Percentiles rank a stretch among this genome's conserved stretches.
Evolutionary conservation across 768 basidiomycete species (phyloP).

Genomic region (Dentipellis sp.): DNA sequence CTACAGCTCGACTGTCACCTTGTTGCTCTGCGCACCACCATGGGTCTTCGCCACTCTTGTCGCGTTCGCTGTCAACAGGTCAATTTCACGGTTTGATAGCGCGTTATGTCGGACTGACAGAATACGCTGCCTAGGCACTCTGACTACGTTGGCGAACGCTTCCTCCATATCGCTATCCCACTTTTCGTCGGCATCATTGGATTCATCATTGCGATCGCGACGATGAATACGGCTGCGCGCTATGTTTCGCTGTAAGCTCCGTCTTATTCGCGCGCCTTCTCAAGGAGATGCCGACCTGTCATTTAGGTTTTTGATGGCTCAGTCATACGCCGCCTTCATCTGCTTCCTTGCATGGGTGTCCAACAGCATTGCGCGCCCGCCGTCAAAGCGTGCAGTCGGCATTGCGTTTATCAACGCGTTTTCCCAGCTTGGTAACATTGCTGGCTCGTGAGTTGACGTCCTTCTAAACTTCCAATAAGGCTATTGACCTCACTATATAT

Average conservation of each 20-base stretch:
- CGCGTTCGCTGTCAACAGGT: constrained; percentile 46
- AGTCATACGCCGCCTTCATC: constrained; percentile 63
- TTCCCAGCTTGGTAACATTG: constrained; percentile 74
- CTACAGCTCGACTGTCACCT: constrained; percentile 50
- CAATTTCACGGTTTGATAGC: constrained; percentile 1
- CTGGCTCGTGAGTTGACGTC: constrained; percentile 48
- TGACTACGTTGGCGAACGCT: constrained; percentile 63
- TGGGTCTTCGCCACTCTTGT: constrained; percentile 55
- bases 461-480: background rate
- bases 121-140: constrained; percentile 40
- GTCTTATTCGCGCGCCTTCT: too few species aligned
- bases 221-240: constrained; percentile 49
- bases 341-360: constrained; percentile 47
- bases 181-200: constrained; percentile 53
- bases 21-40: constrained; percentile 73
- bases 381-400: constrained; percentile 76
- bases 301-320: constrained; percentile 63
- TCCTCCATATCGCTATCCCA: constrained; percentile 49
- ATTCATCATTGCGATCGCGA: constrained; percentile 54
- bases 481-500: background rate
- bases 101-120: background rate
- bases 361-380: constrained; percentile 58
- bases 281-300: background rate
- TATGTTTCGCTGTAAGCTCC: constrained; percentile 51
- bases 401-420: constrained; percentile 75